Evolutionary conservation across 2,329 filamentous ascomycete species (phyloP).

Genomic region (Stachybotrys chlorohalonatus): DNA sequence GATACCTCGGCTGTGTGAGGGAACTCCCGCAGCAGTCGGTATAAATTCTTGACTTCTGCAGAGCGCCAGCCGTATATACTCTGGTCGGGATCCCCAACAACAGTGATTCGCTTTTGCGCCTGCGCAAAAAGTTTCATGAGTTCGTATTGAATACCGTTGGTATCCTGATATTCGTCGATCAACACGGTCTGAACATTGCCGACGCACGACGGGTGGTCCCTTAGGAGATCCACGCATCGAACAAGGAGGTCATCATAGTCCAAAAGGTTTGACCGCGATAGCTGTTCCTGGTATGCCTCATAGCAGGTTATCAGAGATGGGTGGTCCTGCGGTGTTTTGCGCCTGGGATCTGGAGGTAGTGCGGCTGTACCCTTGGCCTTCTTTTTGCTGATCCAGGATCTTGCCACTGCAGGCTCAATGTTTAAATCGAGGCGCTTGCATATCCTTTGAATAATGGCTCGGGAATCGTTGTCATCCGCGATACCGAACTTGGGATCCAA

Average conservation of each 20-base stretch:
- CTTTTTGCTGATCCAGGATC: conserved; percentile 64
- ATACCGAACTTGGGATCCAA: conserved; percentile 81
- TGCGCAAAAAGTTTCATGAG: conserved; percentile 84
- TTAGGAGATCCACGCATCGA: conserved; percentile 71
- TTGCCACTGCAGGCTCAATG: conserved; percentile 62
- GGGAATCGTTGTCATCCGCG: conserved; percentile 73
- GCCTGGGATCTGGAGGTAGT: conserved; percentile 28
- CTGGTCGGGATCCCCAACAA: conserved; percentile 94
- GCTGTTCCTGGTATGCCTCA: conserved; percentile 66
- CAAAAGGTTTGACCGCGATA: conserved; percentile 69
- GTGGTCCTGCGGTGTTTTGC: conserved; percentile 25
- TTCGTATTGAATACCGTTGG: conserved; percentile 90
- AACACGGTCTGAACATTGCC: conserved; percentile 84
- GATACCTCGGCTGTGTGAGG: conserved; percentile 73
- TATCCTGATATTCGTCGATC: conserved; percentile 97
- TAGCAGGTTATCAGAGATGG: conserved; percentile 61
- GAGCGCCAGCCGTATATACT: conserved; percentile 96
- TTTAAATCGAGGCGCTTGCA: conserved; percentile 62
- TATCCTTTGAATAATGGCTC: conserved; percentile 72
- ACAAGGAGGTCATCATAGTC: conserved; percentile 93
- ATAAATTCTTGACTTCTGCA: conserved; percentile 83
- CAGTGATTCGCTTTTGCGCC: conserved; percentile 66
- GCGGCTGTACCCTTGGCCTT: conserved; percentile 48
- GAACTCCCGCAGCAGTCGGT: conserved; percentile 67
- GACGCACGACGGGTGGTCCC: conserved; percentile 66